These are phyloP conservation scores for Coniochaeta pulveracea DNA, from an alignment of 2,329 filamentous ascomycete genomes.

Conservation along the genomic window DNA sequence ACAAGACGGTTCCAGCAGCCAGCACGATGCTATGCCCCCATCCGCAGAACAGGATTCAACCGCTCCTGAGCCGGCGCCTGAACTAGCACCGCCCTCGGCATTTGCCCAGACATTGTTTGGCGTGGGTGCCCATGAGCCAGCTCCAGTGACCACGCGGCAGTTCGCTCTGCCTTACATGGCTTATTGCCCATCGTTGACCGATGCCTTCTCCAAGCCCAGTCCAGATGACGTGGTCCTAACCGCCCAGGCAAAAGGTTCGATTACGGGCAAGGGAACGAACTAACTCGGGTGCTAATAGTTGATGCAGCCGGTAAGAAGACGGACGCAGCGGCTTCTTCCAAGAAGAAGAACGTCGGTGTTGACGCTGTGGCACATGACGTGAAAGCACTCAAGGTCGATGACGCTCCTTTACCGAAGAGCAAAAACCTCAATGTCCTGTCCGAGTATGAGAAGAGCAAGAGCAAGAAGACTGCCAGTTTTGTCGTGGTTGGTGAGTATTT, in stretches of 20 bases:
- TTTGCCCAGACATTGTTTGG: slow-evolving; percentile 45
- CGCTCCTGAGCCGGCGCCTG: neutral
- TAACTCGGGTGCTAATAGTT: slow-evolving; percentile 39
- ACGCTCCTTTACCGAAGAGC: slow-evolving; percentile 46
- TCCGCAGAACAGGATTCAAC: no score
- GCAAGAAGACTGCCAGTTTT: slow-evolving; percentile 78
- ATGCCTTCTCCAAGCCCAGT: slow-evolving; percentile 74
- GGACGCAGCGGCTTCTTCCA: slow-evolving; percentile 20
- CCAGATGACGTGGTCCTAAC: slow-evolving; percentile 82
- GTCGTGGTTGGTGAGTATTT: slow-evolving; percentile 57
- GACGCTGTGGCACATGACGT: slow-evolving; percentile 21
- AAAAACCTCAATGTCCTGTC: slow-evolving; percentile 79
- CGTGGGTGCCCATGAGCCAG: slow-evolving; percentile 16
- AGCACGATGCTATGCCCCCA: no score
- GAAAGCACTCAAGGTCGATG: slow-evolving; percentile 30
- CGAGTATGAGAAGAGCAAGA: slow-evolving; percentile 64
- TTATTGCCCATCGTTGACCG: slow-evolving; percentile 35
- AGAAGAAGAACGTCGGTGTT: slow-evolving; percentile 22
- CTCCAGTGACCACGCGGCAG: slow-evolving; percentile 15
- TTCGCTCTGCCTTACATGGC: slow-evolving; percentile 38
- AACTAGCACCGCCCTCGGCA: slow-evolving; percentile 31
- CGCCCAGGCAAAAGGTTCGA: slow-evolving; percentile 84
- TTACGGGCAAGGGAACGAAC: slow-evolving; percentile 36
- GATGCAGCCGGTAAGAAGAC: slow-evolving; percentile 38
- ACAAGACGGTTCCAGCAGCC: no score